Conservation (phyloP, 2,329 filamentous ascomycete genomes). For the Cercospora citrullina region DNA sequence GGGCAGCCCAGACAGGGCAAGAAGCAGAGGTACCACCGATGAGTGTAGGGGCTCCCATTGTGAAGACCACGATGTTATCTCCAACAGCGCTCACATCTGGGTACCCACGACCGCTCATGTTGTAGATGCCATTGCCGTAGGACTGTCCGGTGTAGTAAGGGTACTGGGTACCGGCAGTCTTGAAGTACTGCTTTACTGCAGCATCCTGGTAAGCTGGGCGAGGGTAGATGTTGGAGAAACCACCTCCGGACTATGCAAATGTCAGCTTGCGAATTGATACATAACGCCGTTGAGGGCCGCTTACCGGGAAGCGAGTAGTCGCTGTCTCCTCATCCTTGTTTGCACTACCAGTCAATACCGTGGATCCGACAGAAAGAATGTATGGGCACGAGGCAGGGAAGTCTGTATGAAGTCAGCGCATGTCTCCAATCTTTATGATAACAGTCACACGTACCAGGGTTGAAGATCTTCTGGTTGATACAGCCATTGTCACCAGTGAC, state of each 20-base stretch:
- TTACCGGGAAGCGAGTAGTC: constrained; percentile 42
- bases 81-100: constrained; percentile 46
- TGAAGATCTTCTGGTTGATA: constrained; percentile 40
- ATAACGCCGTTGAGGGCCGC: background rate
- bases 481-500: constrained; percentile 41
- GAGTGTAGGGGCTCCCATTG: constrained; percentile 24
- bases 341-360: constrained; percentile 40
- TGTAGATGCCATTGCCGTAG: constrained; percentile 50
- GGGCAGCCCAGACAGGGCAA: constrained; percentile 30
- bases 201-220: constrained; percentile 41
- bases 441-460: constrained; percentile 27
- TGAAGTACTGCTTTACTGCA: constrained; percentile 43
- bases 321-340: constrained; percentile 42
- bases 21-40: constrained; percentile 35
- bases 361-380: constrained; percentile 47
- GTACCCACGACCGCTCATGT: constrained; percentile 36
- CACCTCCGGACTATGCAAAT: constrained; percentile 41
- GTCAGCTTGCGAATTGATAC: background rate
- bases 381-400: constrained; percentile 42
- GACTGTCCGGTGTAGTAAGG: constrained; percentile 48
- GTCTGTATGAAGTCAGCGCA: constrained; percentile 22
- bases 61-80: constrained; percentile 33
- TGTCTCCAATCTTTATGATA: background rate
- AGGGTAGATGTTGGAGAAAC: constrained; percentile 41
- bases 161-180: constrained; percentile 31